These are phyloP conservation scores for Malus hybrid DNA, from an alignment of 331 rosid genomes.

Conservation along the genomic window DNA sequence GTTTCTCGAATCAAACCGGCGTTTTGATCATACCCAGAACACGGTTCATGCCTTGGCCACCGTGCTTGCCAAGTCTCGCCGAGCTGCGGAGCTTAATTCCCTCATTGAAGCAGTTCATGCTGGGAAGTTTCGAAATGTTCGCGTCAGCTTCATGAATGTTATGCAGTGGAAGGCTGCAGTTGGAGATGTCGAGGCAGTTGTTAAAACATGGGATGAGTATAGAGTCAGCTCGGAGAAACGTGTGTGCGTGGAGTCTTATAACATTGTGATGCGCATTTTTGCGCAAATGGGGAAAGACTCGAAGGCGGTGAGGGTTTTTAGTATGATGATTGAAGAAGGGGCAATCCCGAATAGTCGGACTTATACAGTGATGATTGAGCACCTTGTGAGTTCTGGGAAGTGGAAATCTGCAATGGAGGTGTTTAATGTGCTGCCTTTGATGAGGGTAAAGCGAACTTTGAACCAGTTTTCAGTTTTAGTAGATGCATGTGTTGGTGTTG, in stretches of 20 bases:
- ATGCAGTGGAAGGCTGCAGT: slow-evolving; percentile 62
- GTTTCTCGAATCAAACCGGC: slow-evolving; percentile 21
- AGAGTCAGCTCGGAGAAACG: slow-evolving; percentile 11
- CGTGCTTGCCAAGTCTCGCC: slow-evolving; percentile 53
- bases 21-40: slow-evolving; percentile 54
- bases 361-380: slow-evolving; percentile 54
- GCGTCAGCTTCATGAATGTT: slow-evolving; percentile 53
- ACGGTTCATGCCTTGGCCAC: slow-evolving; percentile 64
- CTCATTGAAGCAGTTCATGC: slow-evolving; percentile 34
- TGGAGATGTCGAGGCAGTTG: slow-evolving; percentile 51
- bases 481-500: slow-evolving; percentile 36
- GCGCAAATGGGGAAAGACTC: slow-evolving; percentile 34
- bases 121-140: slow-evolving; percentile 35
- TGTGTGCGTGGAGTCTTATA: slow-evolving; percentile 58
- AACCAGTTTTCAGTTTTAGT: slow-evolving; percentile 44
- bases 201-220: slow-evolving; percentile 44
- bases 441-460: slow-evolving; percentile 68
- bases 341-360: slow-evolving; percentile 65
- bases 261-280: slow-evolving; percentile 60
- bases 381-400: slow-evolving; percentile 13
- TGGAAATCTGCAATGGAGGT: slow-evolving; percentile 46
- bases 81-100: slow-evolving; percentile 40
- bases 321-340: slow-evolving; percentile 53
- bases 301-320: slow-evolving; percentile 45
- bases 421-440: slow-evolving; percentile 44